Conservation (phyloP, 495 filamentous ascomycete genomes). For the Penicillium chermesinum region DNA sequence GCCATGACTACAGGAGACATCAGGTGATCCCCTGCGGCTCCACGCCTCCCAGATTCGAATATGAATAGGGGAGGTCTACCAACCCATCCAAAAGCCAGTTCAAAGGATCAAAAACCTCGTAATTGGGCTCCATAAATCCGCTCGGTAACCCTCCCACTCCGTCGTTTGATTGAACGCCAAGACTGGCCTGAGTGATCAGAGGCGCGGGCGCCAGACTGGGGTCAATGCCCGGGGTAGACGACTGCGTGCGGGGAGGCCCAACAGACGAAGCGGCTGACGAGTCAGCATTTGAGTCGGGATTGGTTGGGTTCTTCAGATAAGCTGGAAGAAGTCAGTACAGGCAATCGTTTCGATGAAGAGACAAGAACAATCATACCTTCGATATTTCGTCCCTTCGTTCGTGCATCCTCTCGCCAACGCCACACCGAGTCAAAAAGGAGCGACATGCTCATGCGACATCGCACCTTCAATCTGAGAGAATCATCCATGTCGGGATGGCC, state of each 20-base stretch:
- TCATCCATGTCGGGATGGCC: constrained; percentile 53
- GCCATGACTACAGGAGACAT: constrained; percentile 7
- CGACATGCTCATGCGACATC: constrained; percentile 89
- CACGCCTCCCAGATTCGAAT: constrained; percentile 37
- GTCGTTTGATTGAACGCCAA: constrained; percentile 29
- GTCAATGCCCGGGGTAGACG: constrained; percentile 37
- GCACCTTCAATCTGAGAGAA: constrained; percentile 72
- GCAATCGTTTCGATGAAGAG: neutral
- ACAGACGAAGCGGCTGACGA: constrained; percentile 61
- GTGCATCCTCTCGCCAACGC: constrained; percentile 87
- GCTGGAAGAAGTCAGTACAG: constrained; percentile 29
- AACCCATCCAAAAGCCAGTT: constrained; percentile 87
- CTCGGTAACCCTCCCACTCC: constrained; percentile 41
- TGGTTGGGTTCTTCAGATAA: constrained; percentile 81
- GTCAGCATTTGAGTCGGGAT: constrained; percentile 72
- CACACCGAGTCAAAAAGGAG: constrained; percentile 88
- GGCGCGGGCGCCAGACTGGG: constrained; percentile 46
- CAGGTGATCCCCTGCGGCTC: constrained; percentile 37
- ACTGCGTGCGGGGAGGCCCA: constrained; percentile 25
- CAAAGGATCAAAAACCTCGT: constrained; percentile 83
- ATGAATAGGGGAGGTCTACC: constrained; percentile 69
- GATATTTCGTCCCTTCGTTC: constrained; percentile 71
- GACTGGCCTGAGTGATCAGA: constrained; percentile 30
- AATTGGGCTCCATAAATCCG: constrained; percentile 60
- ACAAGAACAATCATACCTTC: constrained; percentile 54